Evolutionary conservation across 768 basidiomycete genomes (phyloP).

Genomic region (Pseudohyphozyma bogoriensis): DNA sequence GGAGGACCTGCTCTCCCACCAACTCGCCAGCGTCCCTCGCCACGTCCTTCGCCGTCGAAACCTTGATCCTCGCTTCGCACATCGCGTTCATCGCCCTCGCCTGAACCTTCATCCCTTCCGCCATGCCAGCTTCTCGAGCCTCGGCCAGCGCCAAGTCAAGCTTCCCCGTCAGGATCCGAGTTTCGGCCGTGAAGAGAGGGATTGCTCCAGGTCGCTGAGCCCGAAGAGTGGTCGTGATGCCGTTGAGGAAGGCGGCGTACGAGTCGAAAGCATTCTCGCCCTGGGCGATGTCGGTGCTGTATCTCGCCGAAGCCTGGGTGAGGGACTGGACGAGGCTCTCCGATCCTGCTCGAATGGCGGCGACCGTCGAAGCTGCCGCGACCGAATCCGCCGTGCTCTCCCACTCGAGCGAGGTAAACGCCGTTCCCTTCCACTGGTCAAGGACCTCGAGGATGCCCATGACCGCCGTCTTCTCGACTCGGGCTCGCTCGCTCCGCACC

Average conservation of each 20-base stretch:
- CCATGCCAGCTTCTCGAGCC: constrained; percentile 1
- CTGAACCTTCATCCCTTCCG: not conserved
- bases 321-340: constrained; percentile 8
- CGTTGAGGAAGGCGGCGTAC: not conserved
- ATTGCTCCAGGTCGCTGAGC: constrained; percentile 5
- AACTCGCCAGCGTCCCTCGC: not conserved
- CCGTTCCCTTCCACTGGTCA: constrained; percentile 11
- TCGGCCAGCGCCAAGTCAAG: constrained; percentile 3
- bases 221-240: not conserved
- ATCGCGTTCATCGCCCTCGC: constrained; percentile 10
- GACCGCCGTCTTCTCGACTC: constrained; percentile 3
- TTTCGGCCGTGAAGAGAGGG: constrained; percentile 11
- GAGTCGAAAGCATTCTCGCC: constrained; percentile 6
- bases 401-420: constrained; percentile 8
- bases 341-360: not conserved
- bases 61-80: constrained; percentile 16
- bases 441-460: constrained; percentile 2
- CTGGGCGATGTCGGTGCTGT: not conserved
- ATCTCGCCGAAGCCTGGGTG: not conserved
- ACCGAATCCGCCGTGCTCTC: no score
- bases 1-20: not conserved
- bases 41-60: constrained; percentile 9
- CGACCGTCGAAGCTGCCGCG: not conserved
- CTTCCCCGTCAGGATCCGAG: constrained; percentile 3
- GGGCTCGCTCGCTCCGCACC: constrained; percentile 4